Base-by-base conservation (phyloP, 805 yeast genomes). In the Sugiyamaella boreocaroliniensis region DNA sequence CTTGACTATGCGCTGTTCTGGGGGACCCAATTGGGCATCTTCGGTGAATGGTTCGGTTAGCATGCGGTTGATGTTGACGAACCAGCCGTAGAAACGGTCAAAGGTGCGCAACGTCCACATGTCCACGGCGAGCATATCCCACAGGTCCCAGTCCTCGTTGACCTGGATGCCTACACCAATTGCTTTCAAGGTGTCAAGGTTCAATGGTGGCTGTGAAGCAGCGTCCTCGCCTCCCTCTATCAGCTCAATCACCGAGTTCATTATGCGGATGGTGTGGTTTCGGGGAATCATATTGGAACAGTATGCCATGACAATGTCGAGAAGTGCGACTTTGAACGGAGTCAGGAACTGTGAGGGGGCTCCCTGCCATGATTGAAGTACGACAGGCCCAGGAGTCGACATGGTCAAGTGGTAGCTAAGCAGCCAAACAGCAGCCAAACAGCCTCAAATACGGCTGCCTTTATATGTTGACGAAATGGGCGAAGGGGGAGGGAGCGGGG, bases 301-400 rank as follows among this genome's bases (percentile, higher is more conserved):
- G 40, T 62, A 62, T 10, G 55, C 16, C 51, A 45, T 43, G 29
- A 58, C 43, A n/a, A 62, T 22, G 4, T 47, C 34, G 40, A 61
- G 45, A 19, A 62, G 44, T n/a, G 58, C 62, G 22, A 62, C 43
- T 49, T 62, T 62, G 52, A 49, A 58, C 15, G 66, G 66, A 8
- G 65, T 61, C 47, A 62, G 45, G 43, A 40, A 62, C 34, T 42
- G 20, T 18, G 44, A 48, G 11, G 29, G 55, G 2, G n/a, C 19
- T 20, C 41, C 48, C 12, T 32, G 41, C 48, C 47, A 44, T 12
- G 47, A 44, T 44, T 44, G 47, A 2, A 44, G 47, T 8, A 44
- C 29, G 7, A 44, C 19, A 14, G 47, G 26, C 26, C 6, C 6
- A 22, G 26, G 26, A 22, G 6, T 22, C 26, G 26, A 22, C 26